Evolutionary conservation across 805 yeast species (phyloP), one percentile per base, ranked within the genome.

Genomic region (Cyberlindnera japonica): DNA sequence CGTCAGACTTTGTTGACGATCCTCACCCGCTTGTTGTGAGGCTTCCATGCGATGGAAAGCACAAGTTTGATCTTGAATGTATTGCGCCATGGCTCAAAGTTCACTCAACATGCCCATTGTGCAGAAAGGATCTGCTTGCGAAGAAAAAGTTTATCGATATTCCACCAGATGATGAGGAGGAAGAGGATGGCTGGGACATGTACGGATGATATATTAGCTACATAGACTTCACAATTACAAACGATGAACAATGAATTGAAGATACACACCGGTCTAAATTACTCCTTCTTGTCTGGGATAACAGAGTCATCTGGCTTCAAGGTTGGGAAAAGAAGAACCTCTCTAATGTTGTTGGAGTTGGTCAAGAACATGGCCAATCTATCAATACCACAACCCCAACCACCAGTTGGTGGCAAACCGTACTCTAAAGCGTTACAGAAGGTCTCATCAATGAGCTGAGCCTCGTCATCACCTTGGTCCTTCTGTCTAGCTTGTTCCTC

Each of bases 301-400:
- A 32, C 35, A 35, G 54, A 22, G 37, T 57, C 75, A 62, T 93
- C 99, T 33, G 98, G 99, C 75, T 90, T 93, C 79, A 91, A 87
- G 48, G 98, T 90, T 67, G 99, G 99, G 95, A 91, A 91, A 66
- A 93, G 72, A 55, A 91, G 75, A 35, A 91, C 98, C 74, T 91
- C 99, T 81, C 96, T 88, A 62, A 91, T 91, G 54, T 96, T 86
- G 74, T 89, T 85, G 44, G 96, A 86, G 69, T 93, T 81, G 48
- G 98, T 93, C 72, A 93, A 79, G 75, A 93, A 93, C 99, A 91
- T 91, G 61, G 96, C 89, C 62, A 91, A 65, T 75, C 99, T 84
- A 71, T 91, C 99, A 55, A 91, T 90, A 77, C 99, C 99, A 71
- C 95, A 83, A 57, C 99, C 99, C 98, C 98, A 91, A 55, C 99